Conservation (phyloP, 2,329 filamentous ascomycete species). For the Huntiella omanensis region DNA sequence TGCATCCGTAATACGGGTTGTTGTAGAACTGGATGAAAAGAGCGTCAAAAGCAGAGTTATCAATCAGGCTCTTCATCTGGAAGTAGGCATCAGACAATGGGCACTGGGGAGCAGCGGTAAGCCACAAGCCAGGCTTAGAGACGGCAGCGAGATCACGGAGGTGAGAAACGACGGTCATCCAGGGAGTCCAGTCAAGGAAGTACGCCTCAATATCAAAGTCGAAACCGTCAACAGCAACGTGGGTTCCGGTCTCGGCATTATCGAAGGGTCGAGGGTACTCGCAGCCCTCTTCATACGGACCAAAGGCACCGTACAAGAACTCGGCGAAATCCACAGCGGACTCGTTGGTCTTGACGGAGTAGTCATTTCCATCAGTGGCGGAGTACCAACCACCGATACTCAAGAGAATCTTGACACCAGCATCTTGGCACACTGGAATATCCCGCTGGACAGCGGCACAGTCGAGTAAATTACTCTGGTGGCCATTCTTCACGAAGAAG, state of each 20-base stretch:
- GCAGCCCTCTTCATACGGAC: slow-evolving; percentile 18
- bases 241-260: slow-evolving; percentile 10
- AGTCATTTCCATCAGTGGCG: slow-evolving; percentile 16
- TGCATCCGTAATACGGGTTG: slow-evolving; percentile 19
- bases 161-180: slow-evolving; percentile 21
- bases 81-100: slow-evolving; percentile 18
- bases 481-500: slow-evolving; percentile 13
- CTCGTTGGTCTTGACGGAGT: slow-evolving; percentile 16
- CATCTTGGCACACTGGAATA: slow-evolving; percentile 23
- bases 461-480: slow-evolving; percentile 18
- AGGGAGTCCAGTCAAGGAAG: slow-evolving; percentile 18
- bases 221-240: slow-evolving; percentile 22
- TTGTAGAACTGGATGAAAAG: slow-evolving; percentile 32
- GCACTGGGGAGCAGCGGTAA: slow-evolving; percentile 29
- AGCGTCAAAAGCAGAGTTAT: slow-evolving; percentile 23
- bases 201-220: slow-evolving; percentile 24
- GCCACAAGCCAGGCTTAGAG: slow-evolving; percentile 16
- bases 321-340: slow-evolving; percentile 21
- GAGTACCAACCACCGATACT: slow-evolving; percentile 19
- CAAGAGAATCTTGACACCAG: slow-evolving; percentile 25
- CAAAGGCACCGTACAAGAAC: slow-evolving; percentile 22
- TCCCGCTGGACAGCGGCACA: slow-evolving; percentile 21
- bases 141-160: slow-evolving; percentile 18
- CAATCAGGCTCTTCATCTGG: slow-evolving; percentile 22
- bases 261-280: slow-evolving; percentile 22